Evolutionary conservation across 352 stramenopile genomes (phyloP), one percentile per base, ranked within the genome.

Genomic region (Pythium chondricola): DNA sequence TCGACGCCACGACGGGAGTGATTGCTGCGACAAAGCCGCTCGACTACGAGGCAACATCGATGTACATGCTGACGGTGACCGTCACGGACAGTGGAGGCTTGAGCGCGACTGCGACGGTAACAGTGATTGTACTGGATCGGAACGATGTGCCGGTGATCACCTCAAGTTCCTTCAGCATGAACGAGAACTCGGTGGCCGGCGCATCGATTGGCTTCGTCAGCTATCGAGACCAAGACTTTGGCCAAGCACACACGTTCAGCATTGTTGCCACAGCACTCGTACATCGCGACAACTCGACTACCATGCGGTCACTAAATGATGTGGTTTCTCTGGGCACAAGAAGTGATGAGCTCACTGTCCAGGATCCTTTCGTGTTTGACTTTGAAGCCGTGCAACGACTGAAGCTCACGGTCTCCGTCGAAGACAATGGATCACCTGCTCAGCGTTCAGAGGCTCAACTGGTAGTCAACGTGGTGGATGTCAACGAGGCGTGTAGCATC

Each of bases 141-240:
- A 69, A 69, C 9, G 61, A 69, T 25, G 39, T 56, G 4, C 61
- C 61, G 3, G 13, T 48, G 2, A 56, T 69, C 20, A 16, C 18
- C 0, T 45, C 49, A 18, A 21, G 9, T 13, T 26, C 25, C 0
- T 36, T 69, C 3, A 37, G 13, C 9, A 18, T 69, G 5, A 17
- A 16, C 16, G 61, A 69, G 21, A 65, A 69, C 36, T 2, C 21
- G 5, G 36, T 11, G 1, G 40, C 50, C 20, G 52, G 44, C 0
- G 46, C 48, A 20, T 37, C 3, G 4, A 39, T 61, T 14, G 61
- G 61, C 6, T 32, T 43, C 3, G 8, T 69, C 8, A 10, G 4
- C 4, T 47, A 38, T 18, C 48, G 9, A 16, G 61, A 69, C 26
- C 24, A 69, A 29, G 61, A 69, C 33, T 8, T 32, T 9, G 42